phyloP scores from a whole-genome alignment of 73 alveolate species.

The Tetrahymena borealis region DNA sequence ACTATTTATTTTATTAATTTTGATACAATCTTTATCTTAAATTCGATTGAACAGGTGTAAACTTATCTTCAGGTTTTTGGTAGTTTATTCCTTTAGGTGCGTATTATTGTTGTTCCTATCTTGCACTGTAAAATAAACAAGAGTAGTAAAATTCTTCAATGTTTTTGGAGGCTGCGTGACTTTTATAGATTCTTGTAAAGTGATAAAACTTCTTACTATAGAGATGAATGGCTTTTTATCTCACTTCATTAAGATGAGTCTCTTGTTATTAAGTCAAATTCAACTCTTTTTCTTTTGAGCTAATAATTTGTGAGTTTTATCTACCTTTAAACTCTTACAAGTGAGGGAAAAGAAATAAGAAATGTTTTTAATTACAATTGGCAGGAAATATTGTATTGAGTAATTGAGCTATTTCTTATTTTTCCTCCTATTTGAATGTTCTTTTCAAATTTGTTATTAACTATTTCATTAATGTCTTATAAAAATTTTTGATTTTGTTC shows the following conservation, averaged over 20 bases:
- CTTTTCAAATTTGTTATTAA: background rate
- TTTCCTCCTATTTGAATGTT: background rate
- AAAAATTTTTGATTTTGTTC: background rate
- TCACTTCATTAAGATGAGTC: background rate
- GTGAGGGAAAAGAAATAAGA: background rate
- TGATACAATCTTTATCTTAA: background rate
- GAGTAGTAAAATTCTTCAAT: background rate
- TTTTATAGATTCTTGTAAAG: background rate
- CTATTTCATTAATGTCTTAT: background rate
- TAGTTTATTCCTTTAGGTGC: background rate
- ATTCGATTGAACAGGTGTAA: background rate
- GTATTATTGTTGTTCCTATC: background rate
- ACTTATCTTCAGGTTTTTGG: background rate
- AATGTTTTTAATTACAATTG: background rate
- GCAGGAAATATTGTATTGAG: background rate
- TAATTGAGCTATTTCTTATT: background rate
- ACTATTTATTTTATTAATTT: background rate
- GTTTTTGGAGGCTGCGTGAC: background rate
- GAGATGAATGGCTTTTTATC: background rate
- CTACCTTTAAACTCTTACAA: background rate
- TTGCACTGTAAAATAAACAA: background rate
- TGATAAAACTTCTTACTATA: background rate
- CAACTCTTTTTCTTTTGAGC: background rate
- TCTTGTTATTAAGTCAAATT: background rate
- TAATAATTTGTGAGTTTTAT: background rate